Evolutionary conservation across 805 yeast species (phyloP), one percentile per base, ranked within the genome.

Genomic region (Kazachstania africana): DNA sequence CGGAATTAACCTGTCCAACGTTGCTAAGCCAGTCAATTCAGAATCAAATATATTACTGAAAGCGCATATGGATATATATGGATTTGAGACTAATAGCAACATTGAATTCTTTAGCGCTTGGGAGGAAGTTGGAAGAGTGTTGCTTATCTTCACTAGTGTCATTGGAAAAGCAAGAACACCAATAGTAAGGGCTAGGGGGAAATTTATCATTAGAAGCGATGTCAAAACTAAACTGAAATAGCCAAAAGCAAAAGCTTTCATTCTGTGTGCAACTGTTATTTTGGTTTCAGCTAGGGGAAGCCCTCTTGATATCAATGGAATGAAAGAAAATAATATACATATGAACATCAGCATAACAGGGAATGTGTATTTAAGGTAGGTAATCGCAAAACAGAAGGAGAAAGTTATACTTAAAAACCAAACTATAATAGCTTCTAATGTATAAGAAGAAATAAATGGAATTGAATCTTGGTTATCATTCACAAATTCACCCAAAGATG

Each of bases 101-200:
- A 64, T 4, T 6, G 45, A 32, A 20, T 67, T 62, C 25, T 37
- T 50, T 4, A 48, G 3, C 16, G 31, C 36, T 5, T 29, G 20
- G 9, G 34, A 37, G 4, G 9, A 31, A 10, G 22, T n/a, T 15
- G 27, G 14, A 1, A 25, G 20, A 8, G 26, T 24, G 16, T 43
- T 43, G 16, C 31, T 34, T 6, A 19, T 28, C 28, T 34, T 40
- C 4, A 81, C 59, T 42, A 78, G 70, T 0, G 81, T 75, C 50
- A 88, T 59, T 8, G 96, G 94, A n/a, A 75, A 59, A 2, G 81
- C 72, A n/a, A 72, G 49, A 1, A 83, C 32, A 0, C 94, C 88
- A 35, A 87, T 62, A 4, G 66, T 47, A 31, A 82, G 65, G 0
- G 95, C 82, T 37, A 91, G 63, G 1, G 96, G 67, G 51, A 87